Conservation (phyloP, 163 green algal species). For the Prototheca cutis region DNA sequence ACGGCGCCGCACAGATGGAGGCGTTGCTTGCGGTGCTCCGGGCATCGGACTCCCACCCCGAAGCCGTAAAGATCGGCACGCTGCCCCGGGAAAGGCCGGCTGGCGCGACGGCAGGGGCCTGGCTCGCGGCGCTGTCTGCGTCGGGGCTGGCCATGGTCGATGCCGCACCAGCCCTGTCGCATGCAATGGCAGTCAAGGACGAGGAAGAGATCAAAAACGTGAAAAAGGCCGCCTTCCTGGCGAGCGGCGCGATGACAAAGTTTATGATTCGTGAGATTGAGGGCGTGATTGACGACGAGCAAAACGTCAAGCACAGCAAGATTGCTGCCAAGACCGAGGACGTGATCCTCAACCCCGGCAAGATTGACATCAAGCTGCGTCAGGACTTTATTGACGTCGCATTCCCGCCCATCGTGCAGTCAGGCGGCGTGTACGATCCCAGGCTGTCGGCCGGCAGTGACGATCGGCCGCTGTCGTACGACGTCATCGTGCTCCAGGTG, state of each 20-base stretch:
- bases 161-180: slow-evolving; percentile 42
- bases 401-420: slow-evolving; percentile 87
- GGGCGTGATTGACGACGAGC: slow-evolving; percentile 76
- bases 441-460: slow-evolving; percentile 26
- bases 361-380: slow-evolving; percentile 65
- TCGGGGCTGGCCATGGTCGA: slow-evolving; percentile 42
- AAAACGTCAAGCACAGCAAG: slow-evolving; percentile 68
- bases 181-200: slow-evolving; percentile 62
- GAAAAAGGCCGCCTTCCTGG: slow-evolving; percentile 75
- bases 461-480: slow-evolving; percentile 65
- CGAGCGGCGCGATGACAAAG: slow-evolving; percentile 63
- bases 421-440: slow-evolving; percentile 74
- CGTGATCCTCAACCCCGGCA: slow-evolving; percentile 63
- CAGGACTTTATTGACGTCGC: slow-evolving; percentile 83
- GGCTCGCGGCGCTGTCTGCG: slow-evolving; percentile 28
- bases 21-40: slow-evolving; percentile 37
- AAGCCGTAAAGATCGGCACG: slow-evolving; percentile 25
- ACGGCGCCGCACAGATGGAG: slow-evolving; percentile 55
- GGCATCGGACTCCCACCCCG: slow-evolving; percentile 7
- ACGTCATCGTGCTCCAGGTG: slow-evolving; percentile 65
- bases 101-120: slow-evolving; percentile 56
- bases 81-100: slow-evolving; percentile 67
- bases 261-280: slow-evolving; percentile 20
- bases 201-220: slow-evolving; percentile 55
- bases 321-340: slow-evolving; percentile 57